Conservation (phyloP, 2,329 filamentous ascomycete species). For the Curvularia hawaiiensis region DNA sequence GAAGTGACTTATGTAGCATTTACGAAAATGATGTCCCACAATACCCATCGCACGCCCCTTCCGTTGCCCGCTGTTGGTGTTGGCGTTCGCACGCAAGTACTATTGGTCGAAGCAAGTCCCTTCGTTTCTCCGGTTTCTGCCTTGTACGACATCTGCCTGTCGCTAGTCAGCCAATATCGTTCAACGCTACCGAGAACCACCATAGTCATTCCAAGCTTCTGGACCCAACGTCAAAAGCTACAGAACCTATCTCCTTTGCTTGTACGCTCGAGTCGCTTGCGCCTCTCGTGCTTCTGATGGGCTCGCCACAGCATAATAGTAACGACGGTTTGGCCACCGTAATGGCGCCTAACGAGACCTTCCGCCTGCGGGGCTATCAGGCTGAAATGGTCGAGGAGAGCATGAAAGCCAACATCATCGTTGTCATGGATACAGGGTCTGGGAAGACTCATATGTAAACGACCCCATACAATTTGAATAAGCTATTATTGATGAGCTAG, state of each 20-base stretch:
- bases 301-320: constrained; percentile 6
- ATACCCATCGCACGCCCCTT: background rate
- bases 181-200: constrained; percentile 1
- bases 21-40: constrained; percentile 29
- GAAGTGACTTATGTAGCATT: constrained; percentile 30
- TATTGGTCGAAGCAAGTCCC: background rate
- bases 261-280: background rate
- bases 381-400: constrained; percentile 56
- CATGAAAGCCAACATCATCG: constrained; percentile 52
- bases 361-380: constrained; percentile 53
- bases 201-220: background rate
- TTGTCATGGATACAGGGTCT: constrained; percentile 57
- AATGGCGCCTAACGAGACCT: constrained; percentile 14
- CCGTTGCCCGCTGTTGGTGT: background rate
- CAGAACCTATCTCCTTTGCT: background rate
- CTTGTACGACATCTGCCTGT: constrained; percentile 1
- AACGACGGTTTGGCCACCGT: constrained; percentile 9
- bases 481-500: constrained; percentile 16
- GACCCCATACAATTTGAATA: background rate
- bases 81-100: background rate
- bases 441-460: constrained; percentile 54
- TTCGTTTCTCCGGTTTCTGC: background rate
- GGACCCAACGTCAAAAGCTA: background rate
- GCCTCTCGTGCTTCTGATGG: background rate
- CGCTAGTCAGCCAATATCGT: constrained; percentile 3